These are phyloP conservation scores for Volvox carteri DNA, from an alignment of 163 green algal genomes.

Conservation along the genomic window DNA sequence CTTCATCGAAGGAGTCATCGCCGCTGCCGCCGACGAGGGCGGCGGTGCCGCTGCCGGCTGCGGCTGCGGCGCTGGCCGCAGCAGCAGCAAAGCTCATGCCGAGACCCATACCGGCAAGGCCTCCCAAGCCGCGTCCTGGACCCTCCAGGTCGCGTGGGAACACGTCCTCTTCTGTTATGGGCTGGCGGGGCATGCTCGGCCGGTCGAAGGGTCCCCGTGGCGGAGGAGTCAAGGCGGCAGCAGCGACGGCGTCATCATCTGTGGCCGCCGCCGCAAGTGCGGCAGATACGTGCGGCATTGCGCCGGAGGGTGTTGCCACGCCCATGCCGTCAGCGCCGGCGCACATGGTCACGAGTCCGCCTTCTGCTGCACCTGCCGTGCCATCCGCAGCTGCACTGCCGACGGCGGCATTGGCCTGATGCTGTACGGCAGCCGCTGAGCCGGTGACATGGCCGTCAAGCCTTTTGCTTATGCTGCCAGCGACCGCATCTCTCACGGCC, in stretches of 20 bases:
- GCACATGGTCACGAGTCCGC: background rate
- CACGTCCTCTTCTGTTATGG: background rate
- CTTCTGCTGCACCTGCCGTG: background rate
- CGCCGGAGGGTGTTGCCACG: background rate
- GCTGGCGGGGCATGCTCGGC: background rate
- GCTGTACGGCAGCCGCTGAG: background rate
- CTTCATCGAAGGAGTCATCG: background rate
- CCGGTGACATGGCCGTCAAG: background rate
- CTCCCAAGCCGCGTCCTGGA: background rate
- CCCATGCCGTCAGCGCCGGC: background rate
- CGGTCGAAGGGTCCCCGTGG: background rate
- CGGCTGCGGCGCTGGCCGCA: too few relatives aligned
- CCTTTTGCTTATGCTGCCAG: background rate
- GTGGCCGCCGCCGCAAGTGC: background rate
- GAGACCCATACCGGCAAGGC: background rate
- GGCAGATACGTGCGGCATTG: background rate
- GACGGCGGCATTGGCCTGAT: background rate
- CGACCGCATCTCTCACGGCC: background rate
- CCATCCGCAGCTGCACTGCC: background rate
- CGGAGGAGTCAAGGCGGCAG: background rate
- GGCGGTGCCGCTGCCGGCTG: too few relatives aligned
- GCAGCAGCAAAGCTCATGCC: background rate
- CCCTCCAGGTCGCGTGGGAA: slow-evolving; percentile 9
- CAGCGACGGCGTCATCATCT: background rate
- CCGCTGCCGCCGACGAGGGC: background rate